Base-by-base conservation (phyloP, 2,329 filamentous ascomycete species). In the Pyrenophora graminea region DNA sequence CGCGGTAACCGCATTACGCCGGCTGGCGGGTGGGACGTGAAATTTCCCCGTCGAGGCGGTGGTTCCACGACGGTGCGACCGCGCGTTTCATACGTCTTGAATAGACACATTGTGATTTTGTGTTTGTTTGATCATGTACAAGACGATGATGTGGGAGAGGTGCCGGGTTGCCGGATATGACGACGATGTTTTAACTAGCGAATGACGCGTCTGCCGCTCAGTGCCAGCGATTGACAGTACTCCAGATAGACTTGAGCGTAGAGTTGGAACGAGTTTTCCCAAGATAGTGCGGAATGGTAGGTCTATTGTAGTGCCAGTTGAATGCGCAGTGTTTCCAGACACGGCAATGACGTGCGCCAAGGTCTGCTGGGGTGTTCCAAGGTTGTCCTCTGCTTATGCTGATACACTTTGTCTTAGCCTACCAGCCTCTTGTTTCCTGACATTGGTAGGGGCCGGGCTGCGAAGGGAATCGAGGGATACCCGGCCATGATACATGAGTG, bases 1-100 rank as follows among this genome's bases (percentile, higher is more conserved):
- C 67, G 64, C 27, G 70, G 69, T 5, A 73, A 49, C 7, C 68
- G 66, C 51, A 70, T 68, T 2, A 66, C 62, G 52, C 68, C 68
- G 1, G 67, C 68, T 7, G 66, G 68, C 1, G 66, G 61, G 40
- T 73, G 69, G 3, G 70, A 65, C 1, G 67, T 69, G 53, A 58
- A 70, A 50, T 65, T 66, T 31, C 67, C 69, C 17, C 57, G 55
- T 40, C 70, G 61, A 1, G 63, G 67, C 1, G 69, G 69, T 0
- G 69, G 69, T 38, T 71, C 68, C 38, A 65, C 37, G 39, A 73
- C 66, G 46, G 55, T 55, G 41, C 56, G 59, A 17, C 58, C 57
- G 49, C 56, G 58, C 9, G 67, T 67, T 39, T 64, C 63, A 49
- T 64, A 67, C 3, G 63, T 66, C 21, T 51, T 64, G 58, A 72